phyloP scores from a whole-genome alignment of 257 asterid species.

The Fraxinus quadrangulata region DNA sequence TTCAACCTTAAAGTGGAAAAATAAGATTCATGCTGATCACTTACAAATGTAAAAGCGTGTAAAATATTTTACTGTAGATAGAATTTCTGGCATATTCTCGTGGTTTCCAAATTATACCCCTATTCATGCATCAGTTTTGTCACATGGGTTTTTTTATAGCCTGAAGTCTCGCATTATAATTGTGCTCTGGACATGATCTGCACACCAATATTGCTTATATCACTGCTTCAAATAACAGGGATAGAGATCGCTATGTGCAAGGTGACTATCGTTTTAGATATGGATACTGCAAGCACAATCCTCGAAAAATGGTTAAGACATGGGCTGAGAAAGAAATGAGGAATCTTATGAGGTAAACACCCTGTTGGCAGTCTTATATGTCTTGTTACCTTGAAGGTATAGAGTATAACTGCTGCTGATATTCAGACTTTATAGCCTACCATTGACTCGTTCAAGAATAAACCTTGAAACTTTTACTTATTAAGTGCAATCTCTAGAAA shows the following conservation, averaged over 20 bases:
- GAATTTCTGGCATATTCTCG: background rate
- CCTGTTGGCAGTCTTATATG: slow-evolving; percentile 1
- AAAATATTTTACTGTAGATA: background rate
- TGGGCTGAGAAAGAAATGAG: slow-evolving; percentile 99
- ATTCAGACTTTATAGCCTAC: background rate
- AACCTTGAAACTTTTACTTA: background rate
- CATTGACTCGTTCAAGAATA: background rate
- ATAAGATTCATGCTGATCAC: background rate
- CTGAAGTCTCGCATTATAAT: slow-evolving; percentile 7
- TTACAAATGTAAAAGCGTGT: background rate
- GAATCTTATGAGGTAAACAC: slow-evolving; percentile 80
- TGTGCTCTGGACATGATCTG: slow-evolving; percentile 3
- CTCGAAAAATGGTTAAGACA: slow-evolving; percentile 93
- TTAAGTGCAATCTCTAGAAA: background rate
- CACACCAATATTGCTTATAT: slow-evolving; percentile 7
- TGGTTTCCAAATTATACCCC: background rate
- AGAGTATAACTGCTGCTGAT: background rate
- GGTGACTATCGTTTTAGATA: slow-evolving; percentile 91
- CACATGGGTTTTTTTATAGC: background rate
- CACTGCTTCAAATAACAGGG: slow-evolving; percentile 56
- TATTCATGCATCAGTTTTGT: background rate
- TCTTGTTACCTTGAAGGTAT: background rate
- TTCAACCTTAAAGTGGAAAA: slow-evolving; percentile 15
- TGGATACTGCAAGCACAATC: slow-evolving; percentile 94
- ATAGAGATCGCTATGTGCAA: slow-evolving; percentile 93